A percentile compares a stretch with the other conserved stretches of the same genome.
Conservation (phyloP, 257 asterid species). For the Linaria vulgaris region DNA sequence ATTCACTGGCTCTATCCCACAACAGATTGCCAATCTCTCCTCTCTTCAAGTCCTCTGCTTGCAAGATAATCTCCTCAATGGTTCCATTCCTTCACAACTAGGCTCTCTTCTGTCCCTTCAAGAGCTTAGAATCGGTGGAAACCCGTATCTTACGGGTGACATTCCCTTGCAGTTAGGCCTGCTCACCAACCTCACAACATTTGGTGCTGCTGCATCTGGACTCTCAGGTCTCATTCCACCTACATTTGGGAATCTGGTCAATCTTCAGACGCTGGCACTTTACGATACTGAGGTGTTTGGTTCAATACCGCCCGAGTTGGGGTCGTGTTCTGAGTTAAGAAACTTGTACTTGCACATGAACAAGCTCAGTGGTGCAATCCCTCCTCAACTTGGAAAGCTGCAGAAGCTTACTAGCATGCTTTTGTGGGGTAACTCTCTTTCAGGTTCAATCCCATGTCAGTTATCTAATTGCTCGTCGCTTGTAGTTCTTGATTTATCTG, state of each 20-base stretch:
- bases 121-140: slow-evolving; percentile 84
- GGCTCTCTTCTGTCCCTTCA: slow-evolving; percentile 70
- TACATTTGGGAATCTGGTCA: slow-evolving; percentile 70
- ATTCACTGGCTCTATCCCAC: slow-evolving; percentile 69
- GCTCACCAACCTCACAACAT: slow-evolving; percentile 66
- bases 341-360: slow-evolving; percentile 81
- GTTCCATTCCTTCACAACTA: slow-evolving; percentile 63
- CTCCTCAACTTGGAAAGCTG: slow-evolving; percentile 62
- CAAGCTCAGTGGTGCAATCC: slow-evolving; percentile 71
- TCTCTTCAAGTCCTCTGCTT: slow-evolving; percentile 75
- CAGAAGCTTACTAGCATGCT: slow-evolving; percentile 78
- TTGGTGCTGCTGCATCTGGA: slow-evolving; percentile 87
- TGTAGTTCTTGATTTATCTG: slow-evolving; percentile 78
- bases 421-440: slow-evolving; percentile 77
- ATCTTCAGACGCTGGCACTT: slow-evolving; percentile 66
- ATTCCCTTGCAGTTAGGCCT: slow-evolving; percentile 73
- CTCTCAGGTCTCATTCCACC: slow-evolving; percentile 76
- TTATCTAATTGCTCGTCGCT: slow-evolving; percentile 66
- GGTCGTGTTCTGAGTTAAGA: slow-evolving; percentile 59
- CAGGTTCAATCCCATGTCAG: slow-evolving; percentile 61
- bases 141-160: slow-evolving; percentile 64
- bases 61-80: slow-evolving; percentile 82
- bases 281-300: slow-evolving; percentile 83
- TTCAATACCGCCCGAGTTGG: slow-evolving; percentile 73
- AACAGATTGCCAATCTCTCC: slow-evolving; percentile 55